A percentile compares a stretch with the other conserved stretches of the same genome.
Conservation (phyloP, 345 rosid species). For the Eucalyptus erythrocorys region DNA sequence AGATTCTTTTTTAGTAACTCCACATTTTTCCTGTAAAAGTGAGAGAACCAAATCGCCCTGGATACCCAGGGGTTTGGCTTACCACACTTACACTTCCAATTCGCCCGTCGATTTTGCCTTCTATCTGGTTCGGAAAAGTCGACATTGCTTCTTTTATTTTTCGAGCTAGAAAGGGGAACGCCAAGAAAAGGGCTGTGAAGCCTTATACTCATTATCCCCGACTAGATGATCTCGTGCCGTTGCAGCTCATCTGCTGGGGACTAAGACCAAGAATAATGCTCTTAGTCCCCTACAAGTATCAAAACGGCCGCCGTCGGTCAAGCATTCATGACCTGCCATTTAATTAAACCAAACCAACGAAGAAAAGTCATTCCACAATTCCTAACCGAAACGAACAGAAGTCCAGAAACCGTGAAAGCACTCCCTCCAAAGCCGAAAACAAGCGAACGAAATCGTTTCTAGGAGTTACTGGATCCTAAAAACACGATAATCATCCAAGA, state of each 20-base stretch:
- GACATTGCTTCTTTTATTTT: conserved; percentile 4
- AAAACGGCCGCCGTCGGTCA: not conserved
- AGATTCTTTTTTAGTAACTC: conserved; percentile 50
- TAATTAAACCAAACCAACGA: not conserved
- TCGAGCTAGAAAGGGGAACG: conserved; percentile 19
- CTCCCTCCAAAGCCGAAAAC: not conserved
- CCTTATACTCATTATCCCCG: conserved; percentile 36
- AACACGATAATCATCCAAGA: not conserved
- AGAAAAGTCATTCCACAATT: not conserved
- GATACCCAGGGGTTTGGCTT: conserved; percentile 62
- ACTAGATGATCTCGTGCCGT: not conserved
- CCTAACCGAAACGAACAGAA: not conserved
- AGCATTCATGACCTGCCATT: not conserved
- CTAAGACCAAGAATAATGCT: conserved; percentile 56
- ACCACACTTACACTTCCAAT: conserved; percentile 22
- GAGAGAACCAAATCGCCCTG: conserved; percentile 46
- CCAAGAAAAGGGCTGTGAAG: conserved; percentile 47
- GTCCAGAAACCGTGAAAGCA: not conserved
- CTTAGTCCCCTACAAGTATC: conserved; percentile 1
- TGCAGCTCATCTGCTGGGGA: conserved; percentile 45
- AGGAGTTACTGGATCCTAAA: not conserved
- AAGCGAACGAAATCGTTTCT: not conserved
- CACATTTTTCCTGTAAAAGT: conserved; percentile 57
- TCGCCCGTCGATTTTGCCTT: conserved; percentile 9
- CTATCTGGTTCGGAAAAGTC: conserved; percentile 6